Evolutionary conservation across 805 yeast species (phyloP).

Genomic region (Ogataea pignaliae): DNA sequence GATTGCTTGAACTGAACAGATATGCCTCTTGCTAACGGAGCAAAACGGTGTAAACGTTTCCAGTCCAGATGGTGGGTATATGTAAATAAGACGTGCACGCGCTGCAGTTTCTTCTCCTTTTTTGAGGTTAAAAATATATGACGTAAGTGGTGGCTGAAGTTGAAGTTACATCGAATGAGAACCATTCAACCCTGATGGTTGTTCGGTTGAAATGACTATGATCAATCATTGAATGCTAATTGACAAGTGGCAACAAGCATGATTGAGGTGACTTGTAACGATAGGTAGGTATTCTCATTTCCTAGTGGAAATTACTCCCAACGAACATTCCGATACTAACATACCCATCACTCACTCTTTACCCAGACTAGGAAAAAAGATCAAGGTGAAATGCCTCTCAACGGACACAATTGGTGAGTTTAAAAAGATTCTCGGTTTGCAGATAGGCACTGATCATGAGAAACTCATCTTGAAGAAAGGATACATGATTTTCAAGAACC

Average conservation of each 20-base stretch:
- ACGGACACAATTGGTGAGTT: conserved; percentile 88
- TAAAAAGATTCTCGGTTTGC: conserved; percentile 76
- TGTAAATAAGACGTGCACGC: too few relatives aligned
- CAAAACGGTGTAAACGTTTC: too few relatives aligned
- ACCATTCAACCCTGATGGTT: too few relatives aligned
- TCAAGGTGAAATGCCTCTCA: conserved; percentile 80
- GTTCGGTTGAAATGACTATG: too few relatives aligned
- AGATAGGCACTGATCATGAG: conserved; percentile 70
- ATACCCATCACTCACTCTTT: conserved; percentile 11
- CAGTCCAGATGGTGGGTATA: too few relatives aligned
- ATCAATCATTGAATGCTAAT: background rate
- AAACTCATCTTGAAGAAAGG: conserved; percentile 79
- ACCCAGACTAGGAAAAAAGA: conserved; percentile 76
- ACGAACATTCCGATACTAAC: background rate
- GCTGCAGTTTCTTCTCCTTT: too few relatives aligned
- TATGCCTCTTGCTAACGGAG: too few relatives aligned
- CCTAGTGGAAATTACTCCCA: background rate
- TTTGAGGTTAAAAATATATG: too few relatives aligned
- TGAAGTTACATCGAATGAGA: too few relatives aligned
- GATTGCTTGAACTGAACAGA: too few relatives aligned
- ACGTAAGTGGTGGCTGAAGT: too few relatives aligned
- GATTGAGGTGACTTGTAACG: conserved; percentile 74
- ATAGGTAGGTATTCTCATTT: conserved; percentile 38
- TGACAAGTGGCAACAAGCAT: conserved; percentile 26
- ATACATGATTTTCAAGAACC: conserved; percentile 78